Percentiles rank a stretch among this genome's conserved stretches.
Conservation (phyloP, 2,329 filamentous ascomycete species). For the Fusarium udum region DNA sequence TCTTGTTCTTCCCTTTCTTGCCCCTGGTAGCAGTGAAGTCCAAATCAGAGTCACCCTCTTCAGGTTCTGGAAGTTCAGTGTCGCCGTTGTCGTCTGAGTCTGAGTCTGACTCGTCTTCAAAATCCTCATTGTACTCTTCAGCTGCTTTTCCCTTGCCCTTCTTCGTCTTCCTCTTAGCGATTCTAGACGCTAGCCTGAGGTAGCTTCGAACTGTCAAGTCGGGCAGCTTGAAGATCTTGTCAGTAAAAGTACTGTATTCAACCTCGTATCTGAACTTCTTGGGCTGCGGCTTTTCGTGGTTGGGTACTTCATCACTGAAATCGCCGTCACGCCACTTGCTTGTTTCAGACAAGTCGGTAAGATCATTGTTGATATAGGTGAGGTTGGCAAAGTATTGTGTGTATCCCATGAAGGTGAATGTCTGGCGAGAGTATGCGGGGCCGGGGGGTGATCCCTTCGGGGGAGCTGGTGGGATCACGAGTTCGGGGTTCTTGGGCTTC, state of each 20-base stretch:
- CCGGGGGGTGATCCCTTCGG: conserved; percentile 78
- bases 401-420: conserved; percentile 80
- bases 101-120: conserved; percentile 42
- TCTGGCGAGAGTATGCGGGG: conserved; percentile 88
- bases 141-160: conserved; percentile 38
- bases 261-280: conserved; percentile 77
- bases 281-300: conserved; percentile 64
- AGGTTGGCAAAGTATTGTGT: conserved; percentile 95
- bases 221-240: conserved; percentile 76
- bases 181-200: conserved; percentile 80
- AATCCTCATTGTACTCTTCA: conserved; percentile 29
- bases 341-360: conserved; percentile 49
- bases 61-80: conserved; percentile 23
- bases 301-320: conserved; percentile 65
- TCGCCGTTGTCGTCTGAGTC: conserved; percentile 35
- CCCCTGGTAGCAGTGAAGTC: conserved; percentile 20
- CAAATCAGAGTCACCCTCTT: conserved; percentile 33
- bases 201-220: conserved; percentile 88
- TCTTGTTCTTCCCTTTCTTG: conserved; percentile 54
- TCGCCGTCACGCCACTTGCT: conserved; percentile 72
- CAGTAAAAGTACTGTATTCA: conserved; percentile 85
- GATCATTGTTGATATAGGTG: conserved; percentile 85
- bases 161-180: conserved; percentile 60
- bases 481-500: conserved; percentile 66
- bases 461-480: conserved; percentile 76